phyloP scores from a whole-genome alignment of 2,329 filamentous ascomycete genomes.

The Ascochyta viciae-villosae region DNA sequence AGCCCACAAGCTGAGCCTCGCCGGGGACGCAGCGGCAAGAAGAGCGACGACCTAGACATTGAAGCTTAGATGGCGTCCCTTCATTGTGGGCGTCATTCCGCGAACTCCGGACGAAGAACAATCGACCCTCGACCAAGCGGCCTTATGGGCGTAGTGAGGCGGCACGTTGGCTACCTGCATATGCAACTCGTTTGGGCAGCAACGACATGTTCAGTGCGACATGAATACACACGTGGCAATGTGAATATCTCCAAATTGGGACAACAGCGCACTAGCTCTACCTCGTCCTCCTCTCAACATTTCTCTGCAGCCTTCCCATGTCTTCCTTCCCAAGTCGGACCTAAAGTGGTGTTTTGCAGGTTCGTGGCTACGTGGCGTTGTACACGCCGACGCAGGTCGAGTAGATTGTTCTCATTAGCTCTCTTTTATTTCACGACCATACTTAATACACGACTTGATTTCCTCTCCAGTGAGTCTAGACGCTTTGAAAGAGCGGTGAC shows the following conservation, averaged over 20 bases:
- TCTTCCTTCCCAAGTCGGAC: no score
- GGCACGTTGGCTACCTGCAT: neutral
- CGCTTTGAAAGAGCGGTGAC: no score
- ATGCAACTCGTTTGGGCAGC: neutral
- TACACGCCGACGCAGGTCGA: neutral
- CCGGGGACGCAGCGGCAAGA: slow-evolving; percentile 46
- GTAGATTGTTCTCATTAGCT: neutral
- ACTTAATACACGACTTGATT: slow-evolving; percentile 6
- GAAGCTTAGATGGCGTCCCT: slow-evolving; percentile 28
- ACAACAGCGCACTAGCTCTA: neutral
- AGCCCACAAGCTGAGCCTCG: slow-evolving; percentile 39
- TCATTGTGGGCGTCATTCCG: neutral
- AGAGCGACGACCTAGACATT: slow-evolving; percentile 35
- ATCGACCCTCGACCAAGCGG: neutral
- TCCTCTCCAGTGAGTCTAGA: neutral
- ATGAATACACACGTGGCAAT: slow-evolving; percentile 3
- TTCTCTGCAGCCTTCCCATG: neutral
- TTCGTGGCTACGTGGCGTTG: neutral
- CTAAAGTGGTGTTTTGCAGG: neutral
- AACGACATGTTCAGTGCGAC: neutral
- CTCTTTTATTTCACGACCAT: neutral
- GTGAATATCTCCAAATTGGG: slow-evolving; percentile 2
- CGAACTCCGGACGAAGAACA: neutral
- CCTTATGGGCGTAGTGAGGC: neutral
- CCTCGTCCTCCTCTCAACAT: no score